Evolutionary conservation across 805 yeast species (phyloP).

Genomic region (Debaryomyces castellii): DNA sequence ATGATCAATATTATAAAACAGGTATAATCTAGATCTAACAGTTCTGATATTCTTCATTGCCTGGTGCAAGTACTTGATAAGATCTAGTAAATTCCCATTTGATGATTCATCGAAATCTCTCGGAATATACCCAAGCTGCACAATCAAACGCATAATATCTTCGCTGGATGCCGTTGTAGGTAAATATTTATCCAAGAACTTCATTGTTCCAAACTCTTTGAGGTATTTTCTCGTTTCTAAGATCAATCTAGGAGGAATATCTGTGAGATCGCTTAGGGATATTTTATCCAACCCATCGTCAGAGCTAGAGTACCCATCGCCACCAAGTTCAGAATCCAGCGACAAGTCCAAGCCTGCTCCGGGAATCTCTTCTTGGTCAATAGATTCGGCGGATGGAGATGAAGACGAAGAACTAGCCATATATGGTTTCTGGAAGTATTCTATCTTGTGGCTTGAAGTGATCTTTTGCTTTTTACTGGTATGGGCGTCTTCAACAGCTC

Average conservation of each 20-base stretch:
- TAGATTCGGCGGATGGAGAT: not conserved
- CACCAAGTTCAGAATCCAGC: not conserved
- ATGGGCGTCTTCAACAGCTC: conserved; percentile 2
- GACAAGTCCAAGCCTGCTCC: conserved; percentile 3
- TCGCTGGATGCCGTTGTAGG: conserved; percentile 60
- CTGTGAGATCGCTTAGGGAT: conserved; percentile 6
- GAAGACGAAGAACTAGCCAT: conserved; percentile 3
- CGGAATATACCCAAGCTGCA: conserved; percentile 61
- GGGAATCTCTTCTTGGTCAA: not conserved
- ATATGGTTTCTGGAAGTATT: conserved; percentile 2
- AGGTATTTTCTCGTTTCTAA: conserved; percentile 43
- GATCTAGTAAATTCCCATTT: conserved; percentile 39
- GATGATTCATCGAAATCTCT: conserved; percentile 24
- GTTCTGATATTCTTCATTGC: conserved; percentile 64
- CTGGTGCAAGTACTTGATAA: conserved; percentile 53
- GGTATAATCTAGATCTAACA: conserved; percentile 54
- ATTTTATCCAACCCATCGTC: conserved; percentile 9
- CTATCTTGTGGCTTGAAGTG: not conserved
- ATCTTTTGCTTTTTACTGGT: conserved; percentile 6
- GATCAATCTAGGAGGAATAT: conserved; percentile 10
- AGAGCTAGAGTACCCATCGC: not conserved
- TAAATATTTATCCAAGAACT: conserved; percentile 60
- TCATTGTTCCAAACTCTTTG: conserved; percentile 57
- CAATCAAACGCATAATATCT: conserved; percentile 56
- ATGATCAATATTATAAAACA: conserved; percentile 58